phyloP scores from a whole-genome alignment of 2,329 filamentous ascomycete species.

The Bipolaris gigantea region DNA sequence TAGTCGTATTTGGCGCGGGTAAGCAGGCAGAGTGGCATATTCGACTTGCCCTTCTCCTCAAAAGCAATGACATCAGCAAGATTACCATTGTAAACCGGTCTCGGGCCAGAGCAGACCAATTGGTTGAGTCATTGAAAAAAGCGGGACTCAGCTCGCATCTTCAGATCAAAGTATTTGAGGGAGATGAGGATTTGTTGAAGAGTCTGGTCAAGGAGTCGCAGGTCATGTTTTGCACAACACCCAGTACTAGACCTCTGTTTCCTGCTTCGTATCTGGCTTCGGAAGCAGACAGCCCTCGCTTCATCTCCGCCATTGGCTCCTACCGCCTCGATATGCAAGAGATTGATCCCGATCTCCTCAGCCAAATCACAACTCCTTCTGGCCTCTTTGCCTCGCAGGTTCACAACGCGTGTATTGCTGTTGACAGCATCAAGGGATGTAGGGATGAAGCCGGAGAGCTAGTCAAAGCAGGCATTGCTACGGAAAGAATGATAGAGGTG shows the following conservation, averaged over 20 bases:
- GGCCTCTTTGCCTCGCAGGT: conserved; percentile 1
- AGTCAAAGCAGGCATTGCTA: conserved; percentile 44
- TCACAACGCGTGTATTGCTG: conserved; percentile 17
- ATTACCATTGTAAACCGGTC: conserved; percentile 34
- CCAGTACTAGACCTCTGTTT: conserved; percentile 51
- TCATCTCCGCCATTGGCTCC: conserved; percentile 34
- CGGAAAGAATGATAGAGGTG: conserved; percentile 17
- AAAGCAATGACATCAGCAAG: conserved; percentile 36
- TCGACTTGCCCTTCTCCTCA: conserved; percentile 48
- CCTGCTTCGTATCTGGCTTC: conserved; percentile 37
- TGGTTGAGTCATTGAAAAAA: conserved; percentile 12
- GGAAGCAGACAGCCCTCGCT: conserved; percentile 16
- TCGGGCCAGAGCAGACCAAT: conserved; percentile 8
- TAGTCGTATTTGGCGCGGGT: conserved; percentile 55
- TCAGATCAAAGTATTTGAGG: background rate
- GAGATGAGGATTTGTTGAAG: background rate
- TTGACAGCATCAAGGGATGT: conserved; percentile 46
- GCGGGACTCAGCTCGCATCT: background rate
- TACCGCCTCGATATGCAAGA: conserved; percentile 52
- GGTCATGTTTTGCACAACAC: conserved; percentile 56
- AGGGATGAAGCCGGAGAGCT: conserved; percentile 53
- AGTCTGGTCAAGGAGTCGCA: conserved; percentile 30
- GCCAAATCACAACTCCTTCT: conserved; percentile 14
- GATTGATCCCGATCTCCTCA: conserved; percentile 50
- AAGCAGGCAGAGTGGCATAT: conserved; percentile 56